Evolutionary conservation across 2,329 filamentous ascomycete species (phyloP).

Genomic region (Torrubiella hemipterigena): DNA sequence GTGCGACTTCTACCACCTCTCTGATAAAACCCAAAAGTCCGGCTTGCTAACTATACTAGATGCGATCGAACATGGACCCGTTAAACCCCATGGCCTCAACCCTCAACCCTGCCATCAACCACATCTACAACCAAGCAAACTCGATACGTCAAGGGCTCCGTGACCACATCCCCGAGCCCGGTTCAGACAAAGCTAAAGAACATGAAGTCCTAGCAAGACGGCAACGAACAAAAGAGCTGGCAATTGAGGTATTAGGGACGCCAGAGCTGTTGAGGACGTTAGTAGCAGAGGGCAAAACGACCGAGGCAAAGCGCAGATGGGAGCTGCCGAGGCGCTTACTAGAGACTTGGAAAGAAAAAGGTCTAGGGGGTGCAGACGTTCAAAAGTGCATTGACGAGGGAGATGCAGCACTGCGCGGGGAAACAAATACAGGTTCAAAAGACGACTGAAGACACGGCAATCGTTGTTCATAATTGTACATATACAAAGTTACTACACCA

Average conservation of each 20-base stretch:
- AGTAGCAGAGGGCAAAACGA: conserved; percentile 44
- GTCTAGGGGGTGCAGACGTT: conserved; percentile 42
- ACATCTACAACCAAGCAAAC: conserved; percentile 55
- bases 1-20: conserved; percentile 25
- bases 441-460: no score
- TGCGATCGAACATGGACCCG: conserved; percentile 73
- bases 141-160: conserved; percentile 41
- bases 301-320: conserved; percentile 49
- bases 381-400: conserved; percentile 41
- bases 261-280: conserved; percentile 47
- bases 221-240: conserved; percentile 40
- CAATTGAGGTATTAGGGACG: conserved; percentile 48
- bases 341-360: conserved; percentile 39
- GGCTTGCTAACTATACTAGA: conserved; percentile 27
- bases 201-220: conserved; percentile 19
- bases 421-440: no score
- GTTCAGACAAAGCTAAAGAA: conserved; percentile 23
- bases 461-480: no score
- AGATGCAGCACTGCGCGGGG: conserved; percentile 38
- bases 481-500: no score
- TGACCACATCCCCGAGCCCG: conserved; percentile 32
- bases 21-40: not conserved
- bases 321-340: conserved; percentile 39
- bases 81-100: conserved; percentile 63
- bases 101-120: conserved; percentile 59